Conservation (phyloP, 768 basidiomycete genomes). For the Rhizopogon vinicolor region DNA sequence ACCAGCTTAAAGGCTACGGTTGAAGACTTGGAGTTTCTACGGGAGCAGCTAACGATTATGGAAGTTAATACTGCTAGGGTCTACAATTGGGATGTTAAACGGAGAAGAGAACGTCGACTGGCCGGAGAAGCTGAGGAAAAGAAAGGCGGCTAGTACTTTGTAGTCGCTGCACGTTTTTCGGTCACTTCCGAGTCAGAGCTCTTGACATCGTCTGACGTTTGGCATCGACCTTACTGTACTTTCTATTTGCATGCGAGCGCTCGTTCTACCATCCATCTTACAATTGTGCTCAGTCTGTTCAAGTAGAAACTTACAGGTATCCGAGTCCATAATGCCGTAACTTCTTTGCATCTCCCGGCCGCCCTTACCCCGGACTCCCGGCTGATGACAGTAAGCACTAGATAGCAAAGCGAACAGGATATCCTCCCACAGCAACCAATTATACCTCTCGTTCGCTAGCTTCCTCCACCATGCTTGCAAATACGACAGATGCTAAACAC, state of each 20-base stretch:
- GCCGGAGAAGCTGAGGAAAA: constrained; percentile 27
- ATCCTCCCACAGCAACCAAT: background rate
- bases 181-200: background rate
- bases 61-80: constrained; percentile 93
- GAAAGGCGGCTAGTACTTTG: background rate
- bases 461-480: background rate
- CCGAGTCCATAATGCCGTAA: too few relatives aligned
- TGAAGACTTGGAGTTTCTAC: constrained; percentile 88
- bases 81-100: constrained; percentile 94
- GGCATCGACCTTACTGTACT: background rate
- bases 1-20: constrained; percentile 58
- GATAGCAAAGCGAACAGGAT: background rate
- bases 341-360: too few relatives aligned
- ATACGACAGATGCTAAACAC: background rate
- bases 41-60: constrained; percentile 96
- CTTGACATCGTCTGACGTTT: too few relatives aligned
- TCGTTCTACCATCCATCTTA: too few relatives aligned
- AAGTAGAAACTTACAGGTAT: too few relatives aligned
- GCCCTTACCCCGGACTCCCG: too few relatives aligned
- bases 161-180: too few relatives aligned
- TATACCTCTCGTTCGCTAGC: background rate
- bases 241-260: background rate
- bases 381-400: too few relatives aligned
- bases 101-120: constrained; percentile 56
- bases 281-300: too few relatives aligned